Base-by-base conservation (phyloP, 1,284 basidiomycete species). In the Coniophora puteana region DNA sequence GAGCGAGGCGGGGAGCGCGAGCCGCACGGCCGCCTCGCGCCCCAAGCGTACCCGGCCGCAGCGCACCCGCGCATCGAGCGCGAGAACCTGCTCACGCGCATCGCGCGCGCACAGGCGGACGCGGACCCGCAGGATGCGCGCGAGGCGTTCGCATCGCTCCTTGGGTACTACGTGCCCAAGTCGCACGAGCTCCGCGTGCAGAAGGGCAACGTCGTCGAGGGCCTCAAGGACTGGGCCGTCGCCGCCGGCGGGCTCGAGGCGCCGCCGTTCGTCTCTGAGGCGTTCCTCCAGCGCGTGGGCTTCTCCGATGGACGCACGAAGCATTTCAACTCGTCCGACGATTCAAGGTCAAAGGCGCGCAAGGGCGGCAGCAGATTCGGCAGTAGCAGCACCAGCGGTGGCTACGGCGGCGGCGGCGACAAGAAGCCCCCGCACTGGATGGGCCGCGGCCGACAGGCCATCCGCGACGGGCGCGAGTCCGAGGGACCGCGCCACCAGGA, bases 141-240 rank as follows among this genome's bases (percentile, higher is more conserved):
- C 32, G 81, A 86, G 50, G 78, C 85, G 1, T 84, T 90, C 56
- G 68, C 74, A 18, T 81, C 85, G 7, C 58, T 88, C 40, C 62
- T 93, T 11, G 92, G 92, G 0, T 94, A 82, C 69, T 94, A 93
- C 64, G 50, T 80, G 35, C 59, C 70, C 36, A 79, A 79, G 52
- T 43, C 65, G 1, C 57, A 57, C 6, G 69, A 82, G 20, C 53
- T 92, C 37, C 70, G 80, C 18, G 54, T 72, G 2, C 53, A 60
- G 36, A 71, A 68, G 43, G 48, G 56, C 3, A 69, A 66, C n/a
- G 62, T 91, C 37, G 48, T 86, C 16, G 66, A 79, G 25, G 85
- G 81, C 7, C 62, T 83, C 42, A 78, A 82, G 58, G 63, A 70
- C 25, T 94, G 90, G 91, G 61, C 81, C 0, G 38, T 27, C 5